A percentile compares a stretch with the other conserved stretches of the same genome.
These are phyloP conservation scores for Vaccinium darrowii DNA, from an alignment of 148 eudicot species.

Conservation along the genomic window DNA sequence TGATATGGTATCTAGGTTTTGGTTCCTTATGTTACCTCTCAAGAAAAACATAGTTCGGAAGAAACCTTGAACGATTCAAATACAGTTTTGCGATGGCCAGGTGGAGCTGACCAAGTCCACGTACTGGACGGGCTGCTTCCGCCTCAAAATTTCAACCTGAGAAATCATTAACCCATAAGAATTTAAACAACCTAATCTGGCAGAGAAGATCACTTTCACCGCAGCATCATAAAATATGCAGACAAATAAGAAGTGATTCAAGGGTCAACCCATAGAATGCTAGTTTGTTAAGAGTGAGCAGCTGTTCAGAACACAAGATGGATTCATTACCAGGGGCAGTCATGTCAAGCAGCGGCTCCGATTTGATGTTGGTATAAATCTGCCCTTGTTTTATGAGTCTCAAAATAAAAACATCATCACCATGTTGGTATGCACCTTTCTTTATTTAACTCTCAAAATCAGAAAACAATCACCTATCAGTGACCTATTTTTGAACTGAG, in stretches of 20 bases:
- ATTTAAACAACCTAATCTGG: slow-evolving; percentile 6
- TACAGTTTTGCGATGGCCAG: not conserved
- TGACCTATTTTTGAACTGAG: not conserved
- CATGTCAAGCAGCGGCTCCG: slow-evolving; percentile 39
- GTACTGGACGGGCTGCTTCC: not conserved
- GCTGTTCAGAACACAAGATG: slow-evolving; percentile 12
- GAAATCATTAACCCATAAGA: not conserved
- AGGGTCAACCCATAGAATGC: not conserved
- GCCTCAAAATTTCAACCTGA: slow-evolving; percentile 2
- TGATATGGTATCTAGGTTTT: not conserved
- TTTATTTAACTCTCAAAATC: not conserved
- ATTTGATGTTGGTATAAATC: slow-evolving; percentile 35
- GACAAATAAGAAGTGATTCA: slow-evolving; percentile 13
- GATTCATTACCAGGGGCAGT: slow-evolving; percentile 16
- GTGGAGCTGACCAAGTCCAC: slow-evolving; percentile 16
- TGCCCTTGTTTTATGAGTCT: not conserved
- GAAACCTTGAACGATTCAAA: not conserved
- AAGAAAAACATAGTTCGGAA: not conserved
- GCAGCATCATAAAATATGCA: not conserved
- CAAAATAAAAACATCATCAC: slow-evolving; percentile 3
- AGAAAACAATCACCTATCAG: not conserved
- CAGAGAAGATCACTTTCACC: slow-evolving; percentile 9
- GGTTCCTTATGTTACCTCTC: not conserved
- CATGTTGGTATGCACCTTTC: slow-evolving; percentile 29
- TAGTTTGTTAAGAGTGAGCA: not conserved